These are phyloP conservation scores for Vitellaria paradoxa DNA, from an alignment of 179 eudicot genomes.

Conservation along the genomic window DNA sequence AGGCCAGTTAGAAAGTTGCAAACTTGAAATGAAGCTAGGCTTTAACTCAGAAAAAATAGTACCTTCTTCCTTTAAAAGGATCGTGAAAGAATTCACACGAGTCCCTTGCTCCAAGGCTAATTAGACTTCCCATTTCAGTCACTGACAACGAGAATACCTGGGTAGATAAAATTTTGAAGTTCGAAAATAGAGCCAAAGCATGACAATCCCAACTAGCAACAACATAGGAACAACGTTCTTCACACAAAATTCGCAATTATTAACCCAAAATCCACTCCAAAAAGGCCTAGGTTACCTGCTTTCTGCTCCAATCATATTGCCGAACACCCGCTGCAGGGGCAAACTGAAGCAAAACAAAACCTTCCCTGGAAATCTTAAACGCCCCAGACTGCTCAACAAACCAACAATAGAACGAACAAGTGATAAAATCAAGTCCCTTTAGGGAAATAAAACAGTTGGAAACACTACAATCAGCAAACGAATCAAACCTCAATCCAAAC, in stretches of 20 bases:
- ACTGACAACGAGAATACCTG: constrained; percentile 91
- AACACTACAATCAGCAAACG: neutral
- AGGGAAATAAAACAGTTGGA: neutral
- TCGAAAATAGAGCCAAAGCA: neutral
- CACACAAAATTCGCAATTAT: neutral
- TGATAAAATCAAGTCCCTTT: neutral
- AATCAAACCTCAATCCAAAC: constrained; percentile 14
- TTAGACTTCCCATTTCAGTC: constrained; percentile 75
- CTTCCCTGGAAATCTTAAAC: constrained; percentile 75
- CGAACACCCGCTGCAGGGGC: constrained; percentile 94
- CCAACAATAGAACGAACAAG: neutral
- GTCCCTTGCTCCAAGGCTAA: constrained; percentile 84
- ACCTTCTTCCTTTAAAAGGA: constrained; percentile 90
- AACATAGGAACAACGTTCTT: neutral
- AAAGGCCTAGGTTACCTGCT: constrained; percentile 51
- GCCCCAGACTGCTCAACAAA: constrained; percentile 74
- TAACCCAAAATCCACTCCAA: neutral
- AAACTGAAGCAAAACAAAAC: constrained; percentile 80
- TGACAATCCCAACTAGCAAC: neutral
- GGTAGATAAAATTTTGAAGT: constrained; percentile 3
- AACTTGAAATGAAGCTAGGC: neutral
- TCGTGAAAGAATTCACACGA: constrained; percentile 96
- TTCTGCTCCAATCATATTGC: constrained; percentile 86
- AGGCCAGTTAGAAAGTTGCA: neutral
- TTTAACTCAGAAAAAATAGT: neutral